A percentile compares a stretch with the other conserved stretches of the same genome.
Evolutionary conservation across 176 grass and related monocot species (phyloP).

Genomic region (Ananas comosus): DNA sequence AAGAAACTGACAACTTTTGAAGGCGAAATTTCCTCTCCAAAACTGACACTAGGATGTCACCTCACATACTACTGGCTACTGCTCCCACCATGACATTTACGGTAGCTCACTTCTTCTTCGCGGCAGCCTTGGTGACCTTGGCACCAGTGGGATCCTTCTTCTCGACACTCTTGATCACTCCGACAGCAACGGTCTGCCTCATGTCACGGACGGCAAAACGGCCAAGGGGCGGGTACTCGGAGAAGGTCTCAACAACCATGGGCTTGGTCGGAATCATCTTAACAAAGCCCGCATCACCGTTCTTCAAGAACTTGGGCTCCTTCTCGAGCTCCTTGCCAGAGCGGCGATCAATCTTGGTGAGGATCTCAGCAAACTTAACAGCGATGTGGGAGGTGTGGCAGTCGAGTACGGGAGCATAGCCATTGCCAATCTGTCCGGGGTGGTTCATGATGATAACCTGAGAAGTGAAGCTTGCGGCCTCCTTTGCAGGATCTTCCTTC

Average conservation of each 20-base stretch:
- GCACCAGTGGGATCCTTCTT: constrained; percentile 70
- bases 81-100: not conserved
- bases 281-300: constrained; percentile 75
- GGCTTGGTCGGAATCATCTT: constrained; percentile 96
- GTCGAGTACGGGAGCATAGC: constrained; percentile 74
- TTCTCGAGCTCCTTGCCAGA: constrained; percentile 93
- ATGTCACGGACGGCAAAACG: constrained; percentile 71
- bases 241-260: constrained; percentile 79
- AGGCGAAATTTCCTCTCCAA: too few species aligned
- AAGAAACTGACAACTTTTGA: too few species aligned
- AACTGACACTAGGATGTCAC: too few species aligned
- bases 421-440: constrained; percentile 84
- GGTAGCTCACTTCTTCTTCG: constrained; percentile 1
- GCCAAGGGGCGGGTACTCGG: constrained; percentile 49
- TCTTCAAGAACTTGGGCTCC: constrained; percentile 87
- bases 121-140: not conserved
- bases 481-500: constrained; percentile 91
- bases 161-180: constrained; percentile 75
- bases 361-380: constrained; percentile 74
- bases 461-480: constrained; percentile 68
- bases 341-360: constrained; percentile 84
- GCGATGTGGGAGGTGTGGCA: constrained; percentile 96
- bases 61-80: not conserved
- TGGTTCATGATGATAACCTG: constrained; percentile 99
- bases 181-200: constrained; percentile 73